Evolutionary conservation across 2,329 filamentous ascomycete genomes (phyloP).

Genomic region (Fusarium sublunatum): DNA sequence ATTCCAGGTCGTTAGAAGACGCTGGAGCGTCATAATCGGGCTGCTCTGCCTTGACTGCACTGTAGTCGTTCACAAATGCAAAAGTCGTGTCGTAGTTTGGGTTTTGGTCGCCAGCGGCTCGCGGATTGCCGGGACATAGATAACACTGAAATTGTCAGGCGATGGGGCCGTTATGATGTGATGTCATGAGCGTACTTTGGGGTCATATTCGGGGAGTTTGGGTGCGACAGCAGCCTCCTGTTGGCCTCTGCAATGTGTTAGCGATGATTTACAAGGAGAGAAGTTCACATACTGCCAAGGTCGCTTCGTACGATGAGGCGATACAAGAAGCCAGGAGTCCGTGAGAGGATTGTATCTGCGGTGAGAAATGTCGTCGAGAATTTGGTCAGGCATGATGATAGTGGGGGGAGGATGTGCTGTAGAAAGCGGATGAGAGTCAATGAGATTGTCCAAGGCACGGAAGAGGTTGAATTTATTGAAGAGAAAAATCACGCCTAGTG

Average conservation of each 20-base stretch:
- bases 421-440: slow-evolving; percentile 11
- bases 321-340: slow-evolving; percentile 92
- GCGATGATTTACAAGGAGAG: neutral
- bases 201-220: slow-evolving; percentile 82
- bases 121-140: slow-evolving; percentile 89
- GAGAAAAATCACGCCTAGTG: neutral
- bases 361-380: slow-evolving; percentile 96
- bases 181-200: slow-evolving; percentile 61
- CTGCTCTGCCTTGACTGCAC: slow-evolving; percentile 94
- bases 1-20: slow-evolving; percentile 70
- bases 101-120: slow-evolving; percentile 87
- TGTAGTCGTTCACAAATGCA: slow-evolving; percentile 97
- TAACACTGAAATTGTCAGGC: slow-evolving; percentile 73
- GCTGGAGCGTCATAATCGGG: slow-evolving; percentile 72
- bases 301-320: slow-evolving; percentile 94
- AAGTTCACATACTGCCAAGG: slow-evolving; percentile 87
- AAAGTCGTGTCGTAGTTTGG: slow-evolving; percentile 89
- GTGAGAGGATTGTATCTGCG: slow-evolving; percentile 92
- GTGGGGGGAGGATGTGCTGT: slow-evolving; percentile 22
- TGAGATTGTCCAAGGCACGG: neutral
- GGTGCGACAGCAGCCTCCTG: slow-evolving; percentile 78
- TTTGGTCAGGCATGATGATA: slow-evolving; percentile 73
- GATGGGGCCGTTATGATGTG: slow-evolving; percentile 1
- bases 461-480: slow-evolving; percentile 16
- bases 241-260: slow-evolving; percentile 69